Percentiles rank a stretch among this genome's conserved stretches.
phyloP scores from a whole-genome alignment of 2,329 filamentous ascomycete genomes.

The Bimuria novae-zelandiae region DNA sequence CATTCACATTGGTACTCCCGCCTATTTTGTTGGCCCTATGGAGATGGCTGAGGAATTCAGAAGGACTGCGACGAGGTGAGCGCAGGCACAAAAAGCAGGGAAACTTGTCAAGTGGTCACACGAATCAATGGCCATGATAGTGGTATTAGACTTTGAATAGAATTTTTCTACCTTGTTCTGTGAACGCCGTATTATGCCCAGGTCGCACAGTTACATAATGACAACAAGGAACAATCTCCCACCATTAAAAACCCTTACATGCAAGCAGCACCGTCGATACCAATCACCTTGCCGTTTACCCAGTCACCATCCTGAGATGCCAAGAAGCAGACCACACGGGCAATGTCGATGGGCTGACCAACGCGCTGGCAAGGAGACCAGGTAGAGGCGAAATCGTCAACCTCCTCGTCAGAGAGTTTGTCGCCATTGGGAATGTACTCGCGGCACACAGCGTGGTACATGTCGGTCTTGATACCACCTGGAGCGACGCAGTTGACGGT shows the following conservation, averaged over 20 bases:
- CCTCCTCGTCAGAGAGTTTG: conserved; percentile 60
- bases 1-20: too few species aligned
- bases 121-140: too few species aligned
- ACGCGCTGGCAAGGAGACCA: conserved; percentile 69
- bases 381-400: conserved; percentile 66
- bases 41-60: too few species aligned
- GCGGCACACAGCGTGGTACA: conserved; percentile 66
- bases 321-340: conserved; percentile 66
- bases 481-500: conserved; percentile 65
- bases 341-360: conserved; percentile 70
- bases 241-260: conserved; percentile 34
- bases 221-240: conserved; percentile 13
- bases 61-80: too few species aligned
- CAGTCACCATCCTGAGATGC: conserved; percentile 62
- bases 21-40: too few species aligned
- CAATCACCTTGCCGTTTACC: conserved; percentile 61
- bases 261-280: conserved; percentile 51
- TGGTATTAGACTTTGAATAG: neutral
- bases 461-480: conserved; percentile 61
- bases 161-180: neutral
- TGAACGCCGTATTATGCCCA: conserved; percentile 10
- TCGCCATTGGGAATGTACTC: conserved; percentile 66
- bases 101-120: neutral
- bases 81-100: too few species aligned
- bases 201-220: conserved; percentile 1